phyloP scores from a whole-genome alignment of 129 eudicot species.

The Saussurea involucrata region DNA sequence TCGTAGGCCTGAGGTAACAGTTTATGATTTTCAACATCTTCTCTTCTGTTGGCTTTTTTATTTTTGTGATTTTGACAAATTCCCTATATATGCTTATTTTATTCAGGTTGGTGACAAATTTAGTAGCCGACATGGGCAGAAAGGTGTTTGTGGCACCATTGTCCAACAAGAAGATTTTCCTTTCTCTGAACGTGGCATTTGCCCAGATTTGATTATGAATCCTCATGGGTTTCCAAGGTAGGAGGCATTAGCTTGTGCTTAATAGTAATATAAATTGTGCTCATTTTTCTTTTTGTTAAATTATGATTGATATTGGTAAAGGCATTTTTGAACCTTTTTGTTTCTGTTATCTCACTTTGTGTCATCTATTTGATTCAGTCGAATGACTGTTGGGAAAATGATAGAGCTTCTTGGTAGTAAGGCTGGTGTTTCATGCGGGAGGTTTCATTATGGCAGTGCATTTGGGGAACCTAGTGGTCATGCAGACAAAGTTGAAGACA shows the following conservation, averaged over 20 bases:
- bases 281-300: not conserved
- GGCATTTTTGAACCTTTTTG: not conserved
- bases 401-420: constrained; percentile 97
- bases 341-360: constrained; percentile 5
- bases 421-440: constrained; percentile 98
- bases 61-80: not conserved
- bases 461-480: constrained; percentile 99
- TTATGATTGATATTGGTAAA: not conserved
- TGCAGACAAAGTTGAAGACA: constrained; percentile 85
- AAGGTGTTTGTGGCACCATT: constrained; percentile 98
- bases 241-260: not conserved
- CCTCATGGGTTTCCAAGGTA: constrained; percentile 99
- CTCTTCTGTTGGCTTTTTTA: not conserved
- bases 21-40: not conserved
- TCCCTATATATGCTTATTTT: not conserved
- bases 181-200: constrained; percentile 92
- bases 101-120: constrained; percentile 92
- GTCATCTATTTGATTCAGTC: constrained; percentile 38
- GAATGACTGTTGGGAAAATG: constrained; percentile 99
- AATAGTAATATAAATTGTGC: not conserved
- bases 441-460: constrained; percentile 93
- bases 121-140: constrained; percentile 97
- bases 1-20: constrained; percentile 91
- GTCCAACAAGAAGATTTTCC: constrained; percentile 97
- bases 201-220: constrained; percentile 98